Conservation (phyloP, 345 rosid species). For the Euphorbia lathyris region DNA sequence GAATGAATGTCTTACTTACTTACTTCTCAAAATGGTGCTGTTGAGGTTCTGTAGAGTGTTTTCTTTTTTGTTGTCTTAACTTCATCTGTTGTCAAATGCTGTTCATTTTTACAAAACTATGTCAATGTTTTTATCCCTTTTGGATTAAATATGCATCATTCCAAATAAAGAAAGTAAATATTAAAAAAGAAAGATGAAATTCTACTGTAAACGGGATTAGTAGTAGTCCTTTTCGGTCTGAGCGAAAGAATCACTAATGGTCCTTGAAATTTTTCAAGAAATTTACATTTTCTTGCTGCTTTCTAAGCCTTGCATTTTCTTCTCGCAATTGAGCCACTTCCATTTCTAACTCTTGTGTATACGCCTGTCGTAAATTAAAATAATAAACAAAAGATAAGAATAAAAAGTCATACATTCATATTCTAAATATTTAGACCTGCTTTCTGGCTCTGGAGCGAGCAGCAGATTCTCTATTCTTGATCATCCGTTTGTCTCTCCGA, state of each 20-base stretch:
- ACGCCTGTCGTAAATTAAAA: slow-evolving; percentile 57
- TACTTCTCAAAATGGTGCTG: slow-evolving; percentile 51
- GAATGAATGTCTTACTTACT: too few species aligned
- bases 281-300: slow-evolving; percentile 44
- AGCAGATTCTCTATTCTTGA: slow-evolving; percentile 65
- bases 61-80: slow-evolving; percentile 37
- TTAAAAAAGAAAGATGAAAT: too few species aligned
- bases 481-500: slow-evolving; percentile 43
- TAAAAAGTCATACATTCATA: slow-evolving; percentile 27
- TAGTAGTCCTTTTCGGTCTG: too few species aligned
- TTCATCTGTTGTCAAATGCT: slow-evolving; percentile 32
- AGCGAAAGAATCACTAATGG: too few species aligned
- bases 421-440: too few species aligned
- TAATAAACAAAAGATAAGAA: too few species aligned
- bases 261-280: too few species aligned
- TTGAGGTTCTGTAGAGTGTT: slow-evolving; percentile 34
- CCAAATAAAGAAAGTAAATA: slow-evolving; percentile 1
- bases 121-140: too few species aligned
- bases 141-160: background rate
- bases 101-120: slow-evolving; percentile 5
- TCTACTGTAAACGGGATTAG: too few species aligned
- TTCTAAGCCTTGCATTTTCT: slow-evolving; percentile 53
- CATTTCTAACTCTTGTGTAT: slow-evolving; percentile 44
- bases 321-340: slow-evolving; percentile 33
- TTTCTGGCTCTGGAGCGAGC: slow-evolving; percentile 58